These are phyloP conservation scores for Geosmithia putterillii DNA, from an alignment of 2,329 filamentous ascomycete species.

Conservation along the genomic window DNA sequence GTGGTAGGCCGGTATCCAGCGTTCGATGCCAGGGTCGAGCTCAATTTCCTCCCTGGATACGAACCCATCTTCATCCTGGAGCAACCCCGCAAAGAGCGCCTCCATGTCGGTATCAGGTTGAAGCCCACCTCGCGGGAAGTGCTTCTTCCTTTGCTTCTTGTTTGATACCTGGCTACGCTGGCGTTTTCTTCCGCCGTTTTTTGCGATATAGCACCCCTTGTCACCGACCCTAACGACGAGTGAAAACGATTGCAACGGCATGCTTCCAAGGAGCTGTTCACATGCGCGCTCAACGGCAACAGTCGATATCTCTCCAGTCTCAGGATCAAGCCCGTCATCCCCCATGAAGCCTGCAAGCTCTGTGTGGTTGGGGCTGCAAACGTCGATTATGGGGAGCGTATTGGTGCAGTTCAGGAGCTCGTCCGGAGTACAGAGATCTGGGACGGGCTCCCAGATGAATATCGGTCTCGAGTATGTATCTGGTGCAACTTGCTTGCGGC, in stretches of 20 bases:
- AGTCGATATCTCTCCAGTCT: conserved; percentile 40
- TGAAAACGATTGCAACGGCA: conserved; percentile 52
- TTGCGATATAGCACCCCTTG: conserved; percentile 56
- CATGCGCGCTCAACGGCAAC: conserved; percentile 43
- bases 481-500: conserved; percentile 30
- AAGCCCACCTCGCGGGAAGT: conserved; percentile 35
- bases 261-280: conserved; percentile 49
- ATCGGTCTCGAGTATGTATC: conserved; percentile 43
- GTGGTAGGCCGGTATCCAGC: conserved; percentile 74
- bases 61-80: conserved; percentile 38
- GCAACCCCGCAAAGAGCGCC: conserved; percentile 44
- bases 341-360: conserved; percentile 85
- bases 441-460: conserved; percentile 93
- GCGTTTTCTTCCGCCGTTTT: conserved; percentile 41
- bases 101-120: conserved; percentile 51
- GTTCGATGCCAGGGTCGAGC: conserved; percentile 51
- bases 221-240: conserved; percentile 61
- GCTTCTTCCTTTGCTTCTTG: conserved; percentile 26
- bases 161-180: conserved; percentile 9
- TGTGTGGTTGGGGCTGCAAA: conserved; percentile 70
- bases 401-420: conserved; percentile 54
- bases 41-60: conserved; percentile 46
- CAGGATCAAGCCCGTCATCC: conserved; percentile 37
- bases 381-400: conserved; percentile 46
- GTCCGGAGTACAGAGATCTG: conserved; percentile 68